A percentile compares a stretch with the other conserved stretches of the same genome.
phyloP scores from a whole-genome alignment of 2,329 filamentous ascomycete genomes.

The Neonectria hederae region DNA sequence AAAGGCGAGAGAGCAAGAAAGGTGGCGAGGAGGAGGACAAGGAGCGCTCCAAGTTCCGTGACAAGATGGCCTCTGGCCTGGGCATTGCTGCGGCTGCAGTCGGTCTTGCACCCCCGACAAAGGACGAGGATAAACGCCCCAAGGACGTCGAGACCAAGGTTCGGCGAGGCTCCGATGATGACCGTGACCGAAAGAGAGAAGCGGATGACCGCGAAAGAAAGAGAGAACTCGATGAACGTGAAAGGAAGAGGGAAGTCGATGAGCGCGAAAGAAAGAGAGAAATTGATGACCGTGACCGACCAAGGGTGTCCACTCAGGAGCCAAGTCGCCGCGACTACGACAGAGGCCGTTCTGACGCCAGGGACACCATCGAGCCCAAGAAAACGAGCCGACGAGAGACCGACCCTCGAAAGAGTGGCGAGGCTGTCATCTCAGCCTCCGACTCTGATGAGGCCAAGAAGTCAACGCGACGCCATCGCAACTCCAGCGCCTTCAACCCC shows the following conservation, averaged over 20 bases:
- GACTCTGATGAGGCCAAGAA: slow-evolving; percentile 55
- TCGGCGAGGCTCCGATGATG: slow-evolving; percentile 47
- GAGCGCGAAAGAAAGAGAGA: background rate
- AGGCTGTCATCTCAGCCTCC: slow-evolving; percentile 48
- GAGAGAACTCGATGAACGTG: background rate
- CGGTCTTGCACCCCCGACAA: slow-evolving; percentile 51
- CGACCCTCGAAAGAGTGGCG: slow-evolving; percentile 50
- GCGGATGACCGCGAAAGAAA: background rate
- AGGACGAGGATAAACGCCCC: slow-evolving; percentile 51
- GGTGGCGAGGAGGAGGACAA: slow-evolving; percentile 50
- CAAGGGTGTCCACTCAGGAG: slow-evolving; percentile 28
- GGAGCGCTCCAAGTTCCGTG: slow-evolving; percentile 55
- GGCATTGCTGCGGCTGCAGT: slow-evolving; percentile 60
- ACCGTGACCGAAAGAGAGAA: slow-evolving; percentile 26
- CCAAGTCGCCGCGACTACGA: slow-evolving; percentile 35
- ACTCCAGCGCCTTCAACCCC: slow-evolving; percentile 59
- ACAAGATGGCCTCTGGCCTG: slow-evolving; percentile 59
- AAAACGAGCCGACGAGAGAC: slow-evolving; percentile 50
- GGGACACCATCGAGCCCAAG: slow-evolving; percentile 26
- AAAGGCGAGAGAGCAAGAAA: slow-evolving; percentile 44
- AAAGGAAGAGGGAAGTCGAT: background rate
- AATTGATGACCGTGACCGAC: slow-evolving; percentile 26
- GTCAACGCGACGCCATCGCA: slow-evolving; percentile 49
- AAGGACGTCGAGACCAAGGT: slow-evolving; percentile 41
- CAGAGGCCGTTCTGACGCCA: slow-evolving; percentile 24